phyloP scores from a whole-genome alignment of 1,284 basidiomycete species.

The Sporisorium sorghi region DNA sequence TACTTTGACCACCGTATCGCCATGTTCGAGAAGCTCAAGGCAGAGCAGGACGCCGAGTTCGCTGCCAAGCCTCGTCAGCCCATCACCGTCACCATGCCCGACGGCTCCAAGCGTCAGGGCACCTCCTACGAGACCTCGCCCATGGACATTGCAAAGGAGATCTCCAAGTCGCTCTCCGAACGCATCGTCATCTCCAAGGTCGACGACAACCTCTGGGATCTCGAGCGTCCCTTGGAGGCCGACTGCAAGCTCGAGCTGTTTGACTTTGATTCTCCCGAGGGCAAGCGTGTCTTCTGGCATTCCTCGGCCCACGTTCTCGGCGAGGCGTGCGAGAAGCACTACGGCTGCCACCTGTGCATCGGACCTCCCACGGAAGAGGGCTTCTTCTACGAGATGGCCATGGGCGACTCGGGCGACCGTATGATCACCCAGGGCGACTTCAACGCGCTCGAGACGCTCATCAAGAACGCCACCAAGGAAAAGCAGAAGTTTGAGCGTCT shows the following conservation, averaged over 20 bases:
- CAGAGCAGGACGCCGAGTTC: slow-evolving; percentile 84
- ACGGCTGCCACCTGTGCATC: slow-evolving; percentile 96
- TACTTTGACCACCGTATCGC: slow-evolving; percentile 91
- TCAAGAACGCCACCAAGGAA: slow-evolving; percentile 90
- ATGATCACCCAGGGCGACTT: slow-evolving; percentile 77
- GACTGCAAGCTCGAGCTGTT: slow-evolving; percentile 85
- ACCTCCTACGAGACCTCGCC: slow-evolving; percentile 97
- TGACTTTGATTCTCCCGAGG: slow-evolving; percentile 95
- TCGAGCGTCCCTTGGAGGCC: slow-evolving; percentile 89
- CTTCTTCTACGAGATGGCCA: slow-evolving; percentile 98
- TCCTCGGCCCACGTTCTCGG: slow-evolving; percentile 99
- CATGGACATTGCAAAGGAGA: slow-evolving; percentile 86
- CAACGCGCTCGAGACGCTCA: slow-evolving; percentile 86
- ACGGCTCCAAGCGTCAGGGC: slow-evolving; percentile 85
- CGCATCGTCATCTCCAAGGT: slow-evolving; percentile 94
- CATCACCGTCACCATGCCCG: slow-evolving; percentile 86
- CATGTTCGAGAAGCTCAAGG: slow-evolving; percentile 89
- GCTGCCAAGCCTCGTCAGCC: slow-evolving; percentile 85
- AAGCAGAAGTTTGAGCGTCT: slow-evolving; percentile 97
- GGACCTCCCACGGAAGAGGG: slow-evolving; percentile 98
- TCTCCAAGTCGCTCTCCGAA: slow-evolving; percentile 89
- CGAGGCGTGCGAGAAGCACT: slow-evolving; percentile 94
- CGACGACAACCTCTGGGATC: slow-evolving; percentile 90
- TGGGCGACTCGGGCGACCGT: slow-evolving; percentile 67
- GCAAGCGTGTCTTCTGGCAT: slow-evolving; percentile 92